Evolutionary conservation across 1,284 basidiomycete genomes (phyloP).

Genomic region (Heterobasidion occidentale): DNA sequence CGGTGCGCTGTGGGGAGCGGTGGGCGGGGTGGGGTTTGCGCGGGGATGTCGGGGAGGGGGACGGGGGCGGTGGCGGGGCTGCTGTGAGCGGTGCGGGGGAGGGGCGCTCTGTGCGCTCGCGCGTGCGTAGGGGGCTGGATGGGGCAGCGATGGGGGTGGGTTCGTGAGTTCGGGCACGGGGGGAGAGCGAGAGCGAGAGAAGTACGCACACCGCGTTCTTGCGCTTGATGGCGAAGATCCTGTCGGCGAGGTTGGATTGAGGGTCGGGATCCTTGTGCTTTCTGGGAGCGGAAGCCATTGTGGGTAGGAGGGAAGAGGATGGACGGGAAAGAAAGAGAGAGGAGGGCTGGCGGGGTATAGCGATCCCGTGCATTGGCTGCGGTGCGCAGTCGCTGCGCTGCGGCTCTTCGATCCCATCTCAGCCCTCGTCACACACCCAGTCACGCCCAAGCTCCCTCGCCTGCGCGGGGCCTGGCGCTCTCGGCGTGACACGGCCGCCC

Average conservation of each 20-base stretch:
- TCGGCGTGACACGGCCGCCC: not conserved
- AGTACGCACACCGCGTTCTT: slow-evolving; percentile 50
- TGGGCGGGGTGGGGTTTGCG: slow-evolving; percentile 19
- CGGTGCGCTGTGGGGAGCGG: slow-evolving; percentile 13
- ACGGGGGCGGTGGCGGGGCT: slow-evolving; percentile 21
- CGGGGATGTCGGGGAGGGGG: slow-evolving; percentile 21
- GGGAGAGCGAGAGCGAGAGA: not conserved
- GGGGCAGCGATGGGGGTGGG: slow-evolving; percentile 2
- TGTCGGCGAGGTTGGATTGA: slow-evolving; percentile 61
- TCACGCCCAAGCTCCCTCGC: not conserved
- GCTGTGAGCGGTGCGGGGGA: slow-evolving; percentile 12
- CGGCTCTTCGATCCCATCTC: not conserved
- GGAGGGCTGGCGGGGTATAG: slow-evolving; percentile 13
- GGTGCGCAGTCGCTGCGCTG: slow-evolving; percentile 3
- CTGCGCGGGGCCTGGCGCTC: not conserved
- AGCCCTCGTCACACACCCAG: not conserved
- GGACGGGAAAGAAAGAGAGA: slow-evolving; percentile 7
- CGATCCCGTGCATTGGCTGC: slow-evolving; percentile 19
- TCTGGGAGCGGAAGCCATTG: slow-evolving; percentile 14
- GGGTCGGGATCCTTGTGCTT: slow-evolving; percentile 31
- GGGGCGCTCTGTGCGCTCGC: slow-evolving; percentile 37
- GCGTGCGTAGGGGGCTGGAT: slow-evolving; percentile 35
- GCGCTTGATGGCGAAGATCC: slow-evolving; percentile 56
- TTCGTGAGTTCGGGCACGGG: not conserved
- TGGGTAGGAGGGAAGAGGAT: slow-evolving; percentile 8